phyloP scores from a whole-genome alignment of 257 asterid genomes.

The Buddleja alternifolia region DNA sequence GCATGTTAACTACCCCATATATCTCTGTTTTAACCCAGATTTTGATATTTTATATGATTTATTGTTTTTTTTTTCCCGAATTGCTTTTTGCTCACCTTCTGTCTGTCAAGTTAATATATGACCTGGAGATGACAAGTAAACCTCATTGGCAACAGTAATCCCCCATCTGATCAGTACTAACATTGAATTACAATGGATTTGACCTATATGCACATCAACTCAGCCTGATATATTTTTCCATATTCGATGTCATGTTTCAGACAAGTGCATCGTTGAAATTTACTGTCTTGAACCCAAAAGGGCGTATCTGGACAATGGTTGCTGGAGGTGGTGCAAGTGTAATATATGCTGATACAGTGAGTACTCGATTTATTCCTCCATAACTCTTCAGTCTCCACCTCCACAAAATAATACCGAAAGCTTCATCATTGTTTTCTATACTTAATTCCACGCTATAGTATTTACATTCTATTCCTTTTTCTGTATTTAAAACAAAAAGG shows the following conservation, averaged over 20 bases:
- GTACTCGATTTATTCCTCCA: slow-evolving; percentile 32
- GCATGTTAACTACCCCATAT: slow-evolving; percentile 1
- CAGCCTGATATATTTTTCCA: not conserved
- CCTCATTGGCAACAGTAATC: slow-evolving; percentile 9
- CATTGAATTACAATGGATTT: not conserved
- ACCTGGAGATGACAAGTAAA: no score
- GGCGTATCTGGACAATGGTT: slow-evolving; percentile 98
- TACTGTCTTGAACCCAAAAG: slow-evolving; percentile 92
- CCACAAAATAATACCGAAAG: slow-evolving; percentile 23
- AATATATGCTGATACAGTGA: slow-evolving; percentile 91
- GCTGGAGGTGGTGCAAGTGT: slow-evolving; percentile 99
- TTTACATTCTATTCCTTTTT: not conserved
- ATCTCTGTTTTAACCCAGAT: not conserved
- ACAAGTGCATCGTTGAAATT: slow-evolving; percentile 95
- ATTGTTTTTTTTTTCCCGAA: not conserved
- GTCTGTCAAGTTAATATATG: no score
- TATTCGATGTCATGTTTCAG: slow-evolving; percentile 47
- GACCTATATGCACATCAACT: not conserved
- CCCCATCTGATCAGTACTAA: not conserved
- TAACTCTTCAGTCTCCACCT: not conserved
- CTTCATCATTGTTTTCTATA: not conserved
- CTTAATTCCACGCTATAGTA: not conserved
- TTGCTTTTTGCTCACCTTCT: no score
- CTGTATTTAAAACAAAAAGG: slow-evolving; percentile 41
- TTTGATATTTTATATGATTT: not conserved